These are phyloP conservation scores for Lodderomyces metapsilosis DNA, from an alignment of 1,139 yeast species.

Conservation along the genomic window DNA sequence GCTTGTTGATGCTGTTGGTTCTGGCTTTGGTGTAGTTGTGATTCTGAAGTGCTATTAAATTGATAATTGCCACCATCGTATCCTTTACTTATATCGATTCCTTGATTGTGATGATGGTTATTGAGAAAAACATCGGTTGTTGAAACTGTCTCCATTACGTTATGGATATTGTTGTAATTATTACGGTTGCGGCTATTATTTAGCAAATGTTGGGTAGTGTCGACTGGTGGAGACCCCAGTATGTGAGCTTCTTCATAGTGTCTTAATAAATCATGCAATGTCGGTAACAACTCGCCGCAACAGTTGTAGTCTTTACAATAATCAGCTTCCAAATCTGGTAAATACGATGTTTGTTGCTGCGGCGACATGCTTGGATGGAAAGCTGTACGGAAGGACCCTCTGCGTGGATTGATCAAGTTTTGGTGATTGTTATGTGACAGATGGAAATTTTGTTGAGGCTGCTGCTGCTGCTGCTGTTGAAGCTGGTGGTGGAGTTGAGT, in stretches of 20 bases:
- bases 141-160: conserved; percentile 70
- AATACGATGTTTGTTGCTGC: conserved; percentile 69
- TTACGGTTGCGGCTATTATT: conserved; percentile 35
- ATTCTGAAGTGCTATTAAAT: conserved; percentile 18
- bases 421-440: conserved; percentile 18
- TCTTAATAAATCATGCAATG: conserved; percentile 85
- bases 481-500: conserved; percentile 17
- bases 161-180: conserved; percentile 43
- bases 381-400: conserved; percentile 37
- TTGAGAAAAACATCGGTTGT: conserved; percentile 84
- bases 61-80: conserved; percentile 15
- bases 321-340: conserved; percentile 91
- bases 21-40: conserved; percentile 16
- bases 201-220: conserved; percentile 30
- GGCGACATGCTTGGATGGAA: conserved; percentile 46
- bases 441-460: conserved; percentile 12
- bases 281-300: conserved; percentile 90
- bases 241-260: conserved; percentile 98
- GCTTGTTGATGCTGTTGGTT: conserved; percentile 16
- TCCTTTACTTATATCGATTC: conserved; percentile 12
- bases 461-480: conserved; percentile 20
- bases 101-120: conserved; percentile 19
- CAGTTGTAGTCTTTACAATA: conserved; percentile 96
- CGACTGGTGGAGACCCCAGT: conserved; percentile 65
- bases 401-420: conserved; percentile 41